Percentiles rank a stretch among this genome's conserved stretches.
Evolutionary conservation across 768 basidiomycete genomes (phyloP).

Genomic region (Boletus vermiculosoides): DNA sequence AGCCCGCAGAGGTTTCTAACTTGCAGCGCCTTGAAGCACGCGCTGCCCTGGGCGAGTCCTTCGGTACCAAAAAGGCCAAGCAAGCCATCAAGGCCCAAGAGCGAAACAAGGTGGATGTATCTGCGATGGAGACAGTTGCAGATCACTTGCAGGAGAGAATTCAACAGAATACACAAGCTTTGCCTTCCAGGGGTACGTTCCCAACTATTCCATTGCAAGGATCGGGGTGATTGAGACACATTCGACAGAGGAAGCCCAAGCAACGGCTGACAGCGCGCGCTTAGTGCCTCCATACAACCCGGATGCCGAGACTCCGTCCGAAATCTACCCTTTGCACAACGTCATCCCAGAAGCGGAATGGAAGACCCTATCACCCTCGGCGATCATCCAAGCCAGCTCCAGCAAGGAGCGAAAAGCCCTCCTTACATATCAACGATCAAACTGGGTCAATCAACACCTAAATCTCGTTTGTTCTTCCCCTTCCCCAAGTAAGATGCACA

Average conservation of each 20-base stretch:
- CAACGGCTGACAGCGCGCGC: conserved; percentile 58
- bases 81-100: conserved; percentile 80
- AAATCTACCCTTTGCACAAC: conserved; percentile 69
- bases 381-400: conserved; percentile 52
- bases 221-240: neutral
- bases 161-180: conserved; percentile 61
- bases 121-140: conserved; percentile 83
- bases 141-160: conserved; percentile 83
- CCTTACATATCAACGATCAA: conserved; percentile 60
- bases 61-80: conserved; percentile 94
- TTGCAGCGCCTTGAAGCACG: conserved; percentile 59
- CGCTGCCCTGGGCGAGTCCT: conserved; percentile 83
- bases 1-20: conserved; percentile 48
- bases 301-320: conserved; percentile 64
- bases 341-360: conserved; percentile 83
- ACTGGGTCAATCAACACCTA: conserved; percentile 74
- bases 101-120: conserved; percentile 86
- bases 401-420: conserved; percentile 50
- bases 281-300: conserved; percentile 75
- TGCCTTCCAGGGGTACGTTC: conserved; percentile 68
- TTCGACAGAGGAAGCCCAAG: conserved; percentile 63
- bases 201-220: neutral
- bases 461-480: conserved; percentile 37
- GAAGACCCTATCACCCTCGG: conserved; percentile 59
- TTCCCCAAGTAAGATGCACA: conserved; percentile 54